phyloP scores from a whole-genome alignment of 805 yeast species.

The Kuraishia piskuri region DNA sequence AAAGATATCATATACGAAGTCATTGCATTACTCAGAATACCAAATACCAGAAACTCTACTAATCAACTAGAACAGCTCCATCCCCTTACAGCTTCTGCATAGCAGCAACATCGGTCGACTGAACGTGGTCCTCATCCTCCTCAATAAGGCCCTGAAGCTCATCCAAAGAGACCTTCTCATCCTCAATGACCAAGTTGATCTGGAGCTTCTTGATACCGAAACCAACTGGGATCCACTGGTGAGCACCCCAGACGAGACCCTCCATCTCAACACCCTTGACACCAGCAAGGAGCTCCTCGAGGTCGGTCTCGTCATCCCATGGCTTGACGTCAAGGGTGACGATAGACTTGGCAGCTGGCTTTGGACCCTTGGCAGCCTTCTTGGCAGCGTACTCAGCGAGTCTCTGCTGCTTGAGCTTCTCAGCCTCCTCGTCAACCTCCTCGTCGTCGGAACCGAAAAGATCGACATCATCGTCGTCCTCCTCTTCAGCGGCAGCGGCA shows the following conservation, averaged over 20 bases:
- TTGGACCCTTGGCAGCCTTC: slow-evolving; percentile 95
- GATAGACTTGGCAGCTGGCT: slow-evolving; percentile 97
- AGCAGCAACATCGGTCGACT: slow-evolving; percentile 98
- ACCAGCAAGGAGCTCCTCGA: slow-evolving; percentile 78
- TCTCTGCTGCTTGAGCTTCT: slow-evolving; percentile 95
- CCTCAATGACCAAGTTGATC: slow-evolving; percentile 97
- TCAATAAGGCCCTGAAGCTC: slow-evolving; percentile 72
- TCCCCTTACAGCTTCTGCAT: slow-evolving; percentile 83
- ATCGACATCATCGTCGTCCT: slow-evolving; percentile 87
- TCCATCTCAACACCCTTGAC: slow-evolving; percentile 83
- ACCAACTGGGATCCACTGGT: slow-evolving; percentile 93
- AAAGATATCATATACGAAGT: neutral
- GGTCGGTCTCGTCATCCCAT: slow-evolving; percentile 99
- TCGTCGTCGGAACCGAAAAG: slow-evolving; percentile 92
- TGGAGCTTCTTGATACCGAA: slow-evolving; percentile 99
- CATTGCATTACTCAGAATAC: neutral
- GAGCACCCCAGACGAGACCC: slow-evolving; percentile 98
- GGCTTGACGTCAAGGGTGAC: slow-evolving; percentile 98
- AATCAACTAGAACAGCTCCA: neutral
- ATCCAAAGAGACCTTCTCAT: slow-evolving; percentile 87
- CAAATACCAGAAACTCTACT: neutral
- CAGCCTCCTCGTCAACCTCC: slow-evolving; percentile 95
- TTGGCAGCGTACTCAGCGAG: slow-evolving; percentile 95
- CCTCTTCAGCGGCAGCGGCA: slow-evolving; percentile 59
- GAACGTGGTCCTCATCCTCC: slow-evolving; percentile 98